phyloP scores from a whole-genome alignment of 768 basidiomycete species.

The Boletales sp. region DNA sequence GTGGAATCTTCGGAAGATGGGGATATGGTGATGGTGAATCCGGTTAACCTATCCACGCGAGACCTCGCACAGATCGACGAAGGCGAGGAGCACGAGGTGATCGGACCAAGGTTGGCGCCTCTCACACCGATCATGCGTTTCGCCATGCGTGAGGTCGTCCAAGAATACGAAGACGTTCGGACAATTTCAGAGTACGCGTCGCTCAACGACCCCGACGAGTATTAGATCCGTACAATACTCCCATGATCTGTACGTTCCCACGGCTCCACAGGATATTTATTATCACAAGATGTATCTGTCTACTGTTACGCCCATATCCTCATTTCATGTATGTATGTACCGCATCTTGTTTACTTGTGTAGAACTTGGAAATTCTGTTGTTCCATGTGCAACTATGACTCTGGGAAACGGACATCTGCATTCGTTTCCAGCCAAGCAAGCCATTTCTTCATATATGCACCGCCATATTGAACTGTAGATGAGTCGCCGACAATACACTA shows the following conservation, averaged over 20 bases:
- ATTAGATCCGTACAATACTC: slow-evolving; percentile 33
- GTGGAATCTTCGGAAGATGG: slow-evolving; percentile 39
- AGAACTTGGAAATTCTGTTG: too few species aligned
- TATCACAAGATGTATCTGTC: too few species aligned
- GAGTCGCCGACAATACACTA: slow-evolving; percentile 95
- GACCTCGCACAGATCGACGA: slow-evolving; percentile 47
- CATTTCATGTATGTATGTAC: too few species aligned
- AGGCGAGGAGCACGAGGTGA: slow-evolving; percentile 50
- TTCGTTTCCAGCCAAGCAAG: slow-evolving; percentile 85
- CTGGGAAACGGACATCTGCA: slow-evolving; percentile 88
- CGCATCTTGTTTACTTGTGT: too few species aligned
- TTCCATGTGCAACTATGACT: slow-evolving; percentile 26
- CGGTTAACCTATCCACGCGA: slow-evolving; percentile 36
- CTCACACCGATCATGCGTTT: slow-evolving; percentile 78
- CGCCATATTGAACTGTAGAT: slow-evolving; percentile 82
- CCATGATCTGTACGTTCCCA: neutral
- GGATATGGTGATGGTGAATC: slow-evolving; percentile 46
- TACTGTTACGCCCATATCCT: too few species aligned
- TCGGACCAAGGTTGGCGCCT: slow-evolving; percentile 75
- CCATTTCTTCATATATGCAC: slow-evolving; percentile 85
- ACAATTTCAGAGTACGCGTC: slow-evolving; percentile 79
- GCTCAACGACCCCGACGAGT: slow-evolving; percentile 66
- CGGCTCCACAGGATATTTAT: neutral
- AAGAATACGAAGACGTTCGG: slow-evolving; percentile 76
- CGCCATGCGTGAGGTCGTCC: slow-evolving; percentile 81